Evolutionary conservation across 2,329 filamentous ascomycete species (phyloP).

Genomic region (Atkinsonella texensis): DNA sequence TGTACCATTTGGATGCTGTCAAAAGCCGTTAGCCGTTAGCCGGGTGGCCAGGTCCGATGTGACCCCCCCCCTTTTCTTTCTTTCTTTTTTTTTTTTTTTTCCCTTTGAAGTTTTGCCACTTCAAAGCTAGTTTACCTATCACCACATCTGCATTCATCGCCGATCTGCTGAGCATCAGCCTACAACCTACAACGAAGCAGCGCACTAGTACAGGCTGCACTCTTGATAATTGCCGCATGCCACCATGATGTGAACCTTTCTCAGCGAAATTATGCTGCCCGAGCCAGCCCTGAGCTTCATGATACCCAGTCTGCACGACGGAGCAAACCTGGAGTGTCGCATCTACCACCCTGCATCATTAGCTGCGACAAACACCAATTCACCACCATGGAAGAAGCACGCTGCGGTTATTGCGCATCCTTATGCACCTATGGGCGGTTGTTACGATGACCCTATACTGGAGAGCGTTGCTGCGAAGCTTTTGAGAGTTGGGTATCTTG

Average conservation of each 20-base stretch:
- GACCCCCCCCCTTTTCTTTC: too few relatives aligned
- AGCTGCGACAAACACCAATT: conserved; percentile 16
- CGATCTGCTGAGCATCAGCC: background rate
- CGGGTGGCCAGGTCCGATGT: background rate
- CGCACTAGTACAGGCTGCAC: background rate
- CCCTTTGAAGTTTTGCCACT: background rate
- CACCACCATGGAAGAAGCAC: conserved; percentile 33
- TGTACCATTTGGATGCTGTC: too few relatives aligned
- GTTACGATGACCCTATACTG: conserved; percentile 72
- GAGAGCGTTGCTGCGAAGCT: conserved; percentile 51
- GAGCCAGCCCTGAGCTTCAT: conserved; percentile 54
- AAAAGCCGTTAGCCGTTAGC: too few relatives aligned
- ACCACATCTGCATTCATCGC: background rate
- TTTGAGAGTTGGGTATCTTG: conserved; percentile 58
- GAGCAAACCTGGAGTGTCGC: conserved; percentile 63
- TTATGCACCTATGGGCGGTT: conserved; percentile 78
- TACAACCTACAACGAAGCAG: background rate
- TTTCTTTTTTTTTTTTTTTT: background rate
- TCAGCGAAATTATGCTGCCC: conserved; percentile 34
- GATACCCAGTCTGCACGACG: conserved; percentile 76
- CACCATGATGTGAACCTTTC: background rate
- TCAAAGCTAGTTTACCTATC: background rate
- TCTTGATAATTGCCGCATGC: background rate
- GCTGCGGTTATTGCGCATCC: conserved; percentile 71
- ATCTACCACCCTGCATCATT: conserved; percentile 58